Conservation (phyloP, 2,329 filamentous ascomycete genomes). For the Phaeosphaeria sp. region DNA sequence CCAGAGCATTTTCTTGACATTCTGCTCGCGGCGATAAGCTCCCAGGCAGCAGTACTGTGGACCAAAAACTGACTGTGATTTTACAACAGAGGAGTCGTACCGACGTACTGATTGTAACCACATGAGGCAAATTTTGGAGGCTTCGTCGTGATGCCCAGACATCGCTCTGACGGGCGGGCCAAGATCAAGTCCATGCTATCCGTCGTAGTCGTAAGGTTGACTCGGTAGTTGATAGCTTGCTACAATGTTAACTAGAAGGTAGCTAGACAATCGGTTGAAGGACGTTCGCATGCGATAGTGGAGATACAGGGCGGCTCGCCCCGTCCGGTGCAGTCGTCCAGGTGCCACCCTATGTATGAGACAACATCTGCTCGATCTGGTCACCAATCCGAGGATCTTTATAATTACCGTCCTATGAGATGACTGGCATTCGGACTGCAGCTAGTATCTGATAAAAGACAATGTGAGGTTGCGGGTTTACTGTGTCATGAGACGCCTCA, state of each 20-base stretch:
- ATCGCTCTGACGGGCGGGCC: not conserved
- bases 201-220: not conserved
- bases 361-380: not conserved
- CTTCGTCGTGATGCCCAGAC: not conserved
- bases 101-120: not conserved
- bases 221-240: not conserved
- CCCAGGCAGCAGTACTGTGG: no score
- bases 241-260: not conserved
- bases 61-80: no score
- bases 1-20: no score
- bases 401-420: conserved; percentile 3
- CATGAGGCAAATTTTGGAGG: not conserved
- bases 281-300: conserved; percentile 7
- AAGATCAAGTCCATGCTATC: not conserved
- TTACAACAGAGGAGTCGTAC: no score
- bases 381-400: conserved; percentile 6
- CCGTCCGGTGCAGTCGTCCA: conserved; percentile 18
- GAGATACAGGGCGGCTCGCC: conserved; percentile 16
- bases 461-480: conserved; percentile 17
- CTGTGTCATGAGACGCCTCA: conserved; percentile 11
- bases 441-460: conserved; percentile 5
- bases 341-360: conserved; percentile 3
- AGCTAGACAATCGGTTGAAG: not conserved
- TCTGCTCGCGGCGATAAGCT: no score
- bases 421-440: not conserved